Evolutionary conservation across 805 yeast species (phyloP).

Genomic region (Pichia paraexigua): DNA sequence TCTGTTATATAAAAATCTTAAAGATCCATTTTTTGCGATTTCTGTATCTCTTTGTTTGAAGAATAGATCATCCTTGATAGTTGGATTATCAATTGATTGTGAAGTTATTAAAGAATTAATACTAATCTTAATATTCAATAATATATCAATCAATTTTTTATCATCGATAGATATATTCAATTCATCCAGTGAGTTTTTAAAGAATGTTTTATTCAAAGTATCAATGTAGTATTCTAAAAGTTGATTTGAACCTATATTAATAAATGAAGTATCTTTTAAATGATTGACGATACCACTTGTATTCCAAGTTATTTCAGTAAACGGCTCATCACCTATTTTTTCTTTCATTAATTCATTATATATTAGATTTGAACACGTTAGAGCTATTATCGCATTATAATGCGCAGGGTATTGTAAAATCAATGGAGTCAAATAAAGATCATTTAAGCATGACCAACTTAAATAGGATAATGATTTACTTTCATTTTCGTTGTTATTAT

Average conservation of each 20-base stretch:
- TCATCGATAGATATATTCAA: conserved; percentile 10
- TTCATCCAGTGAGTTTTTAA: conserved; percentile 17
- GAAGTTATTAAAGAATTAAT: conserved; percentile 8
- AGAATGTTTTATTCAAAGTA: conserved; percentile 19
- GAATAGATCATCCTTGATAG: conserved; percentile 18
- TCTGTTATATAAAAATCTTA: conserved; percentile 28
- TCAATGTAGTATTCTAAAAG: conserved; percentile 28
- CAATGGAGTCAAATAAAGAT: conserved; percentile 61
- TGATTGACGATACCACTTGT: conserved; percentile 5
- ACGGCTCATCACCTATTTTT: conserved; percentile 2
- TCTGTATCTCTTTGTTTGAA: conserved; percentile 26
- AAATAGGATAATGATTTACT: conserved; percentile 41
- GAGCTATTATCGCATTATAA: conserved; percentile 59
- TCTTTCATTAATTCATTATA: conserved; percentile 18
- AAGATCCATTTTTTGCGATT: conserved; percentile 24
- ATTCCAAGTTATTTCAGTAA: conserved; percentile 6
- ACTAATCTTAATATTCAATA: conserved; percentile 27
- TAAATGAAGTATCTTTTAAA: conserved; percentile 1
- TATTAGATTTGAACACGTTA: conserved; percentile 43
- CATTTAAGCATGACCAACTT: conserved; percentile 75
- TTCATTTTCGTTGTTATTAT: conserved; percentile 18
- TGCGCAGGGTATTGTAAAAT: conserved; percentile 68
- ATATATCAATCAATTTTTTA: conserved; percentile 20
- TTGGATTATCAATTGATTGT: background rate
- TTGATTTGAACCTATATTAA: conserved; percentile 18